These are phyloP conservation scores for Berkeleyomyces basicola DNA, from an alignment of 2,329 filamentous ascomycete genomes.

Conservation along the genomic window DNA sequence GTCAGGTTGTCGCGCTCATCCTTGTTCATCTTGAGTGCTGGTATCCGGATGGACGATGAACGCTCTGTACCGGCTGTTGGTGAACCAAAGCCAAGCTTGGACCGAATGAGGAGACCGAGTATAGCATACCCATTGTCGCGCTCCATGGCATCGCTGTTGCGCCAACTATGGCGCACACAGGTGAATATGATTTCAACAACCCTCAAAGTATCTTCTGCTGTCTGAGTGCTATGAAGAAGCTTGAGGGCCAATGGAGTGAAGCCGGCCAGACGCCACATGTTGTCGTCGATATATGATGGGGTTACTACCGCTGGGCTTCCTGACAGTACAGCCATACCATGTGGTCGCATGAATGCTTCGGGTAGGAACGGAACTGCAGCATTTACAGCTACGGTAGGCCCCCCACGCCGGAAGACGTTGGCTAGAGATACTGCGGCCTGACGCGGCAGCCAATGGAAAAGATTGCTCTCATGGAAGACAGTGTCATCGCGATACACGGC, in stretches of 20 bases:
- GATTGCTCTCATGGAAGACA: constrained; percentile 56
- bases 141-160: constrained; percentile 97
- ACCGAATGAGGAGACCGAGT: constrained; percentile 64
- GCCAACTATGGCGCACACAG: constrained; percentile 80
- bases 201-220: constrained; percentile 52
- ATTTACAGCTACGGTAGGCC: constrained; percentile 71
- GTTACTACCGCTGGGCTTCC: constrained; percentile 68
- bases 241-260: constrained; percentile 75
- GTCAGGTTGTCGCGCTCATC: constrained; percentile 39
- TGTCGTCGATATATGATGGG: constrained; percentile 77
- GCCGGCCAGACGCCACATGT: constrained; percentile 82
- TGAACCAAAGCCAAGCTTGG: constrained; percentile 46
- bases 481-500: constrained; percentile 71
- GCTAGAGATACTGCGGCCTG: constrained; percentile 51
- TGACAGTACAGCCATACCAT: constrained; percentile 67
- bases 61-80: constrained; percentile 1
- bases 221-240: constrained; percentile 60
- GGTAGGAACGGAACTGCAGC: constrained; percentile 75
- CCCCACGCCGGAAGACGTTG: constrained; percentile 53
- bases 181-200: constrained; percentile 73
- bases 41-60: not conserved
- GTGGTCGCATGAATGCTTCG: constrained; percentile 65
- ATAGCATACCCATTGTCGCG: constrained; percentile 87
- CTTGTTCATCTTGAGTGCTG: constrained; percentile 26
- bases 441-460: constrained; percentile 61